Conservation (phyloP, 495 filamentous ascomycete species). For the Oleoguttula mirabilis region DNA sequence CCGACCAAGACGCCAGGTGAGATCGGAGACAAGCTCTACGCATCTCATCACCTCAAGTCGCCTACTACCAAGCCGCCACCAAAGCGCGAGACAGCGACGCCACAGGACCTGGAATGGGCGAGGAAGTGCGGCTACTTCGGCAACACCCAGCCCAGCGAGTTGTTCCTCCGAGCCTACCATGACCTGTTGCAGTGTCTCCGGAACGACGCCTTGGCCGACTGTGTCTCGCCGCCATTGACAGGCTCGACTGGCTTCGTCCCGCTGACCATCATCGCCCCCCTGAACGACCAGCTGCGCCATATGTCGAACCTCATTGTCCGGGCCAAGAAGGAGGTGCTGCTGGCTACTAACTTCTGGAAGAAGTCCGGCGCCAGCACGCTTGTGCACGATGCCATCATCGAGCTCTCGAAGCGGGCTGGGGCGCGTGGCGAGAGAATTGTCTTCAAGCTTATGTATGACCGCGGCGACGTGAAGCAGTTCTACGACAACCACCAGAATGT, state of each 20-base stretch:
- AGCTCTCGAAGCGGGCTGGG: slow-evolving; percentile 54
- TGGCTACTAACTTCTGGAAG: slow-evolving; percentile 68
- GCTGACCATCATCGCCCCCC: slow-evolving; percentile 53
- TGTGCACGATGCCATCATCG: slow-evolving; percentile 54
- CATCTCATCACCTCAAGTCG: slow-evolving; percentile 16
- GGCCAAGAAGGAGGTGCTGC: slow-evolving; percentile 57
- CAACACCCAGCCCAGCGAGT: slow-evolving; percentile 44
- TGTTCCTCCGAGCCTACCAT: slow-evolving; percentile 58
- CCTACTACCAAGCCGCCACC: slow-evolving; percentile 9
- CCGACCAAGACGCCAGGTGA: slow-evolving; percentile 40
- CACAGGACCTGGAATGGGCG: slow-evolving; percentile 41
- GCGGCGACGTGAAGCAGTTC: slow-evolving; percentile 52
- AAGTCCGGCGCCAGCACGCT: slow-evolving; percentile 52
- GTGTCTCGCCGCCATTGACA: slow-evolving; percentile 60
- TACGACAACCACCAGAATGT: slow-evolving; percentile 52
- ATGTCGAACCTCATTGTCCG: slow-evolving; percentile 64
- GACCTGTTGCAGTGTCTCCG: slow-evolving; percentile 52
- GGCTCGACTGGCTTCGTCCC: slow-evolving; percentile 55
- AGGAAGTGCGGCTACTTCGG: slow-evolving; percentile 58
- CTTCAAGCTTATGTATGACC: slow-evolving; percentile 66
- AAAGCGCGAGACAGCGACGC: slow-evolving; percentile 19
- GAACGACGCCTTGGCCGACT: slow-evolving; percentile 40
- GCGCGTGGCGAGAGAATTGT: slow-evolving; percentile 45
- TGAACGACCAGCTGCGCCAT: slow-evolving; percentile 60
- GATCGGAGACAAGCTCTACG: slow-evolving; percentile 45